A percentile compares a stretch with the other conserved stretches of the same genome.
Conservation (phyloP, 352 stramenopile genomes). For the Phytophthora kernoviae region DNA sequence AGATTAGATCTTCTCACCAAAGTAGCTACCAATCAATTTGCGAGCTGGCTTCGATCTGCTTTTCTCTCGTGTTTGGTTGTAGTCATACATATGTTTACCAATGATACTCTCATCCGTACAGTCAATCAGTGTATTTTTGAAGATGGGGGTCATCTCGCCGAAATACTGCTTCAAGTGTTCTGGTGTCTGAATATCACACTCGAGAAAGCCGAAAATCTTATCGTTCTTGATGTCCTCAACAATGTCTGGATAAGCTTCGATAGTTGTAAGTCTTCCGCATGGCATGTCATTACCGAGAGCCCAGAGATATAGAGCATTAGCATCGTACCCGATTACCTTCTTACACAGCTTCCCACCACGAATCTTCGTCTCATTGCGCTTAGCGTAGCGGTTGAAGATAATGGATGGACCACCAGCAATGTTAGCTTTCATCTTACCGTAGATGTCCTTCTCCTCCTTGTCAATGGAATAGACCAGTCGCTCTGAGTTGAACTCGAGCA, state of each 20-base stretch:
- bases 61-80: constrained; percentile 9
- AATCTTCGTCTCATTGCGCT: constrained; percentile 18
- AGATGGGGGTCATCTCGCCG: constrained; percentile 34
- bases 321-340: constrained; percentile 33
- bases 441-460: constrained; percentile 22
- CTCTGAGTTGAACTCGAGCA: constrained; percentile 24
- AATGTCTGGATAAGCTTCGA: constrained; percentile 29
- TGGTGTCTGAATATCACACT: constrained; percentile 45
- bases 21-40: constrained; percentile 45
- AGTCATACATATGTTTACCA: constrained; percentile 17
- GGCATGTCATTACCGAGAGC: constrained; percentile 29
- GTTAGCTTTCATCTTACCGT: constrained; percentile 23
- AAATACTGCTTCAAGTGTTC: constrained; percentile 40
- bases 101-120: constrained; percentile 10
- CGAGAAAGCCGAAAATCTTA: constrained; percentile 43
- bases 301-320: constrained; percentile 4
- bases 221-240: constrained; percentile 38
- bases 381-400: constrained; percentile 34
- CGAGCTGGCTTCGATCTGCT: constrained; percentile 13
- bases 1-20: constrained; percentile 44
- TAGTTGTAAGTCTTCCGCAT: constrained; percentile 26
- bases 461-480: constrained; percentile 23
- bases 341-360: constrained; percentile 18
- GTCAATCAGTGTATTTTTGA: constrained; percentile 23
- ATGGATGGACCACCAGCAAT: constrained; percentile 24